Evolutionary conservation across 495 filamentous ascomycete species (phyloP), one percentile per base, ranked within the genome.

Genomic region (Podospora bellae-mahoneyi): DNA sequence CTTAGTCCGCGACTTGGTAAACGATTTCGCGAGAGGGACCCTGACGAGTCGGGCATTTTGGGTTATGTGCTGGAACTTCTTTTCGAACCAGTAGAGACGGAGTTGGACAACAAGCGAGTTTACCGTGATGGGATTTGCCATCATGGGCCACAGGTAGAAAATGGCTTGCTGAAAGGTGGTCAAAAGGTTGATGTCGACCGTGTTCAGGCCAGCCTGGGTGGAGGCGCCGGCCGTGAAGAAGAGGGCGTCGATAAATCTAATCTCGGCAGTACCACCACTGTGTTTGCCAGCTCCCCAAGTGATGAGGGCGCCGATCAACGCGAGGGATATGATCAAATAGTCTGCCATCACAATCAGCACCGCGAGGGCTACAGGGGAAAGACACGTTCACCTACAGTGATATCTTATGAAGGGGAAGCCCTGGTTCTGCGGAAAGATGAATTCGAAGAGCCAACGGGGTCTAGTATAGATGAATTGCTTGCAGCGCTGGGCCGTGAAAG

Each of bases 51-150:
- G 78, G 5, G 83, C 78, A 66, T 86, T 81, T 55, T 57, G 84
- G 32, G 89, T 93, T 60, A 97, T 83, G 44, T 78, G 73, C 67
- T 77, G 74, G 72, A 99, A 97, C 3, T 93, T 87, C 75, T 94
- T 97, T 79, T 98, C 94, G 73, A 99, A 99, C 94, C 94, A 98
- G 79, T 97, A 97, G 4, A 98, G 81, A 2, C 95, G 91, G 23
- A 98, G 82, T 72, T 96, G 96, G 0, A 98, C 94, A 32, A 98
- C 90, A 34, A 86, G 89, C 6, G 89, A 84, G 75, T 97, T 88
- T 78, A 99, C 94, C 65, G 91, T 90, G 68, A 99, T 97, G 3
- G 95, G 95, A 58, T 93, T 99, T 39, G 90, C 86, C 26, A 94
- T 69, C 83, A 92, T 87, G 1, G 90, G 79, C 23, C 91, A 78